A percentile compares a stretch with the other conserved stretches of the same genome.
Evolutionary conservation across 2,329 filamentous ascomycete species (phyloP).

Genomic region (Amphichorda felina): DNA sequence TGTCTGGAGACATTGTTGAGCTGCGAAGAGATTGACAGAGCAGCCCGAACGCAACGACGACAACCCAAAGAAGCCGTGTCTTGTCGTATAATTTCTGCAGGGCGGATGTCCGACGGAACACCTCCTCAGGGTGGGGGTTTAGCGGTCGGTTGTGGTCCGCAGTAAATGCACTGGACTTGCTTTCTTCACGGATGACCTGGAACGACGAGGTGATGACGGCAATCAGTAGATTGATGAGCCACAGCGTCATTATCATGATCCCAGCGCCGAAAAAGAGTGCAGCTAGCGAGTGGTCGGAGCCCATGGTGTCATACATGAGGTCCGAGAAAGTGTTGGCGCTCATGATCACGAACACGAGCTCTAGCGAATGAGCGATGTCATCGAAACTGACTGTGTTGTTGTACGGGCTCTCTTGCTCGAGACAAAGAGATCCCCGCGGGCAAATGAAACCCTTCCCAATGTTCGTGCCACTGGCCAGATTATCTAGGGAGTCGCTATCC

Average conservation of each 20-base stretch:
- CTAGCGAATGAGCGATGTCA: conserved; percentile 82
- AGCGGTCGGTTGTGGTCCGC: conserved; percentile 38
- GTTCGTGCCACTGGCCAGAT: conserved; percentile 36
- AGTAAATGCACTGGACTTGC: conserved; percentile 86
- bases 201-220: conserved; percentile 98
- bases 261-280: conserved; percentile 64
- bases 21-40: conserved; percentile 68
- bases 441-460: conserved; percentile 79
- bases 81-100: conserved; percentile 66
- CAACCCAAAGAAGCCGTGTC: conserved; percentile 66
- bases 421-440: conserved; percentile 69
- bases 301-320: conserved; percentile 83
- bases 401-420: conserved; percentile 68
- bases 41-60: conserved; percentile 70
- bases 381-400: conserved; percentile 88
- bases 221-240: conserved; percentile 89
- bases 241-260: conserved; percentile 88
- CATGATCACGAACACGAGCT: conserved; percentile 97
- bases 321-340: conserved; percentile 95
- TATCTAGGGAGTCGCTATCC: conserved; percentile 21
- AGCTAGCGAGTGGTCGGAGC: conserved; percentile 81
- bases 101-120: conserved; percentile 22
- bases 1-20: conserved; percentile 54
- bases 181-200: conserved; percentile 95
- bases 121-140: conserved; percentile 17